Percentiles rank a stretch among this genome's conserved stretches.
Evolutionary conservation across 176 grass and related monocot genomes (phyloP).

Genomic region (Avena sativa): DNA sequence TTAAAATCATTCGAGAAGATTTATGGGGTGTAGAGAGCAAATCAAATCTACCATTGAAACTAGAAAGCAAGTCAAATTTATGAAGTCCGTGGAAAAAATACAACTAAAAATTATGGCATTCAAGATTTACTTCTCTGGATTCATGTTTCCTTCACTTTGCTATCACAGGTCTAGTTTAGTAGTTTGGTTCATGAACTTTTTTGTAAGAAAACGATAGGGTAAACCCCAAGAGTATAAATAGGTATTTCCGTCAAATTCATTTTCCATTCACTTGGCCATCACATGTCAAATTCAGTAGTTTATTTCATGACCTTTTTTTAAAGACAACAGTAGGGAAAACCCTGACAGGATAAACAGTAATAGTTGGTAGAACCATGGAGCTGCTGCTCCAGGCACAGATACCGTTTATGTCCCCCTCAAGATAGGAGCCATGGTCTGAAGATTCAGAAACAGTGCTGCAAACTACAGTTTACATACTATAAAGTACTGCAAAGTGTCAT

Average conservation of each 20-base stretch:
- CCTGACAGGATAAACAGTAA: background rate
- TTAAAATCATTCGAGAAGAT: slow-evolving; percentile 25
- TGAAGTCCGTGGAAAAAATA: slow-evolving; percentile 13
- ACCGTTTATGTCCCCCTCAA: background rate
- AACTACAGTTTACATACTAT: background rate
- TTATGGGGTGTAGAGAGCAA: slow-evolving; percentile 17
- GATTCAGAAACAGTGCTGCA: background rate
- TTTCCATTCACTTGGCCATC: slow-evolving; percentile 15
- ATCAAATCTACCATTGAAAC: slow-evolving; percentile 13
- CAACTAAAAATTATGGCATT: slow-evolving; percentile 12
- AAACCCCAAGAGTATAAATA: background rate
- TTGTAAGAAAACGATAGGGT: background rate
- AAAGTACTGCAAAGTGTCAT: background rate
- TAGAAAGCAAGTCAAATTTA: slow-evolving; percentile 17
- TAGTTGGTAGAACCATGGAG: slow-evolving; percentile 24
- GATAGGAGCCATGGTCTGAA: background rate
- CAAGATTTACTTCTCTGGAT: background rate
- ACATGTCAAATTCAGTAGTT: slow-evolving; percentile 3
- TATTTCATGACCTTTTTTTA: background rate
- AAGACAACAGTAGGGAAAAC: background rate
- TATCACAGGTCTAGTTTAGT: slow-evolving; percentile 8
- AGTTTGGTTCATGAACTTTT: background rate
- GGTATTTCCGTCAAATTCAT: background rate
- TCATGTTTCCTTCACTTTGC: slow-evolving; percentile 21
- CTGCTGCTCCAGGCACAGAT: slow-evolving; percentile 1